phyloP scores from a whole-genome alignment of 441 rosid genomes.

The Gossypium gossypioides region DNA sequence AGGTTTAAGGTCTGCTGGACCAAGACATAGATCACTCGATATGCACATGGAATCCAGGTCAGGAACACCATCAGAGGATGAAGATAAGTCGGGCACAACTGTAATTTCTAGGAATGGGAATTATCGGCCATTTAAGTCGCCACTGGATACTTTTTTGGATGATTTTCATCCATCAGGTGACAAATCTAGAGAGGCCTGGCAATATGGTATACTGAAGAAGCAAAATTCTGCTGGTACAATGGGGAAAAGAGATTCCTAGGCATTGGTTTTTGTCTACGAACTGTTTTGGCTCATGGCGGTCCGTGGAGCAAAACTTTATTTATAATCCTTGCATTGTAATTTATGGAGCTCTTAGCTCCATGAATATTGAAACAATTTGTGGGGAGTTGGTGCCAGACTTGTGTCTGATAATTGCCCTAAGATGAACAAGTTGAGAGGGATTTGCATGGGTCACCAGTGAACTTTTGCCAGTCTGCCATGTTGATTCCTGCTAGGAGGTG shows the following conservation, averaged over 20 bases:
- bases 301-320: background rate
- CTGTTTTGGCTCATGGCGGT: background rate
- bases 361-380: conserved; percentile 10
- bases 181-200: conserved; percentile 68
- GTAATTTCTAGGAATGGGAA: conserved; percentile 49
- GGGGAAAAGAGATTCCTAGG: conserved; percentile 57
- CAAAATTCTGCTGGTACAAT: conserved; percentile 36
- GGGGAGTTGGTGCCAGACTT: conserved; percentile 10
- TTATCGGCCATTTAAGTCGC: conserved; percentile 32
- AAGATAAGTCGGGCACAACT: conserved; percentile 41
- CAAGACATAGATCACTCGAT: conserved; percentile 57
- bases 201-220: conserved; percentile 57
- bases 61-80: conserved; percentile 64
- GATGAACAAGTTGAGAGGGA: background rate
- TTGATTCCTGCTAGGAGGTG: conserved; percentile 16
- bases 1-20: conserved; percentile 55
- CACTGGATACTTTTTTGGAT: conserved; percentile 47
- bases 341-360: conserved; percentile 6
- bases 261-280: conserved; percentile 12
- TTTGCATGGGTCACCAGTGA: background rate
- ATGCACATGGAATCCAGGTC: conserved; percentile 55
- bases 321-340: conserved; percentile 1
- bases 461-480: background rate
- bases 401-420: background rate
- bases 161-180: conserved; percentile 54